Evolutionary conservation across 192 early-diverging fungal species (phyloP), one percentile per base, ranked within the genome.

Genomic region (Coemansia sp.): DNA sequence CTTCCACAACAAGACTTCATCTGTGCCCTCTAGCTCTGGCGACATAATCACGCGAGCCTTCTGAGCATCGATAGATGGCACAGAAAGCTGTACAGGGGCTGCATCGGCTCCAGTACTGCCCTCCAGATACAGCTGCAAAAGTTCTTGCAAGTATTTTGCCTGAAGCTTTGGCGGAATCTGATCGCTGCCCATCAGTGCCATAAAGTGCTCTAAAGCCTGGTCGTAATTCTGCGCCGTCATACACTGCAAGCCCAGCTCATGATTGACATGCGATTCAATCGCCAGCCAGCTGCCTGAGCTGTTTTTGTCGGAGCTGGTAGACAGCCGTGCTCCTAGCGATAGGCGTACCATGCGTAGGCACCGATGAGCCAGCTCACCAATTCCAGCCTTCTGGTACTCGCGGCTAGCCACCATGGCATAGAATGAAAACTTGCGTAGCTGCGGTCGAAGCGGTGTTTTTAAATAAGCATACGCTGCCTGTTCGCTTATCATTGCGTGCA

Each of bases 211-310:
- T 11, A 96, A 72, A 1, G 92, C 88, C n/a, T 82, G 80, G 49
- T 86, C 81, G 23, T 88, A 83, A 42, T 87, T 80, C 12, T 87
- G 88, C 23, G 89, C 76, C 50, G 90, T 83, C 57, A 84, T 88
- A 19, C 85, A 84, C 58, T 93, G 89, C 45, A 86, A 76, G 8
- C 93, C 94, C 5, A 96, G 80, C 11, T 90, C 82, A 54, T 94
- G 94, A 63, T 93, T 82, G 53, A 96, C 85, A 63, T 94, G 91
- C 63, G 93, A 90, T 39, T 94, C 90, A n/a, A 89, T 77, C 19
- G 73, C 55, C 30, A 59, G 47, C 73, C 73, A 77, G 47, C 39
- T 65, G 33, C 10, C 7, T 10, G 33, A 10, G 33, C 33, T 13
- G 73, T 13, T 7, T 9, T 18, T 13, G 23, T 3, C 16, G 23